Conservation (phyloP, 148 eudicot genomes). For the Cornus controversa region DNA sequence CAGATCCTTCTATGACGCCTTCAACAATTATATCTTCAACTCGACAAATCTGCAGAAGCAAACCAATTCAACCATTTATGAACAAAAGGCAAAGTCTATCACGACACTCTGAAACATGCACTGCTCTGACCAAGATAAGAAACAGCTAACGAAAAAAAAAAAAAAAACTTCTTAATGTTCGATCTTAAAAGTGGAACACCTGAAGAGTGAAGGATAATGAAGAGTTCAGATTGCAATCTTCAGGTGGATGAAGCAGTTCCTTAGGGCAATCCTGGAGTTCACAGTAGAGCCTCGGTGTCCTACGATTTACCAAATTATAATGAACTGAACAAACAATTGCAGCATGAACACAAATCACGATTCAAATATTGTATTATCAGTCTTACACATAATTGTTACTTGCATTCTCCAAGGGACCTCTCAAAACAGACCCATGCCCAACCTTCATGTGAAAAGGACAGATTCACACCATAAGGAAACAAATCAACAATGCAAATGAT, state of each 20-base stretch:
- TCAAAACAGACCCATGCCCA: slow-evolving; percentile 71
- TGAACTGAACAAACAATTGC: slow-evolving; percentile 8
- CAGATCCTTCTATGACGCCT: slow-evolving; percentile 80
- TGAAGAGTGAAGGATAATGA: slow-evolving; percentile 84
- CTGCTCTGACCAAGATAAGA: slow-evolving; percentile 13
- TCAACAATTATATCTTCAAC: slow-evolving; percentile 77
- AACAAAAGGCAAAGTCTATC: neutral
- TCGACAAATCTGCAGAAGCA: slow-evolving; percentile 67
- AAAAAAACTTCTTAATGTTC: neutral
- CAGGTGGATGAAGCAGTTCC: slow-evolving; percentile 90
- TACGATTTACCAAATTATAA: slow-evolving; percentile 28
- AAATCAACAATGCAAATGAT: slow-evolving; percentile 11
- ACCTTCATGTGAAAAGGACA: slow-evolving; percentile 43
- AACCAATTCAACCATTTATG: slow-evolving; percentile 24
- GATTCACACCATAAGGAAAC: slow-evolving; percentile 15
- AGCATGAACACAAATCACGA: slow-evolving; percentile 12
- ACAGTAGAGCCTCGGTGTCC: slow-evolving; percentile 72
- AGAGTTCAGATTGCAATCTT: slow-evolving; percentile 88
- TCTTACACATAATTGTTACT: slow-evolving; percentile 57
- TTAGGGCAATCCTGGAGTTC: slow-evolving; percentile 65
- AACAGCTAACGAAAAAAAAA: slow-evolving; percentile 1
- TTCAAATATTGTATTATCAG: slow-evolving; percentile 1
- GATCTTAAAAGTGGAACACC: slow-evolving; percentile 43
- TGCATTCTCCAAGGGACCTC: slow-evolving; percentile 70
- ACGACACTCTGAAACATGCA: neutral